Evolutionary conservation across 148 eudicot species (phyloP), one percentile per base, ranked within the genome.

Genomic region (Arctostaphylos glauca): DNA sequence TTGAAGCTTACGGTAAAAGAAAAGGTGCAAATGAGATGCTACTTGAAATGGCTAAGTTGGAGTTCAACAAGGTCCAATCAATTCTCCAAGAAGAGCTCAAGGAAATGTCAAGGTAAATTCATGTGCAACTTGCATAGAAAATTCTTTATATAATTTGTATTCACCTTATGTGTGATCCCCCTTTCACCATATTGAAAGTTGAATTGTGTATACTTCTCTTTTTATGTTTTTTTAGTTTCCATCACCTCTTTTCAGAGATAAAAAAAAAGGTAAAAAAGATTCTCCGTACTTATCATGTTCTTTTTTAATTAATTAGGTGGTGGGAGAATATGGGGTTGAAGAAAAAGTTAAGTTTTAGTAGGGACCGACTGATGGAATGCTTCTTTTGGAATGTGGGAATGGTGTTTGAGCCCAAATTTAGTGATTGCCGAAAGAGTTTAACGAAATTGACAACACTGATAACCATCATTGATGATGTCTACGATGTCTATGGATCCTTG

Each of bases 391-490:
- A 21, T 18, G 44, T 72, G 8, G 86, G 86, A 31, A 46, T 66
- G 21, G 53, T 78, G 0, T 50, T 46, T 25, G 83, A 86, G 10
- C 84, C 86, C 6, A 47, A 84, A 21, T 67, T 71, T n/a, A 71
- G 86, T 54, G 8, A 6, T 5, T 50, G 53, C 10, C 84, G 88
- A 7, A 86, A 48, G 71, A 66, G 67, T 2, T 16, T 83, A 48
- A 67, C 86, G 3, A 82, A 88, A 56, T 66, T 77, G 1, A 7
- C 2, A 3, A 49, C 74, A 12, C 56, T 83, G 21, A 31, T 80
- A 25, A 60, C 84, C 0, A 38, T 41, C n/a, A 74, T 88, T 7
- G 90, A 88, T 78, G 90, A 88, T 23, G 74, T 86, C 18, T 88
- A 88, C 16, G 87, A 88, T 23, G 18, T 76, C 44, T 81, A 84